Evolutionary conservation across 768 basidiomycete species (phyloP).

Genomic region (Russula emetica): DNA sequence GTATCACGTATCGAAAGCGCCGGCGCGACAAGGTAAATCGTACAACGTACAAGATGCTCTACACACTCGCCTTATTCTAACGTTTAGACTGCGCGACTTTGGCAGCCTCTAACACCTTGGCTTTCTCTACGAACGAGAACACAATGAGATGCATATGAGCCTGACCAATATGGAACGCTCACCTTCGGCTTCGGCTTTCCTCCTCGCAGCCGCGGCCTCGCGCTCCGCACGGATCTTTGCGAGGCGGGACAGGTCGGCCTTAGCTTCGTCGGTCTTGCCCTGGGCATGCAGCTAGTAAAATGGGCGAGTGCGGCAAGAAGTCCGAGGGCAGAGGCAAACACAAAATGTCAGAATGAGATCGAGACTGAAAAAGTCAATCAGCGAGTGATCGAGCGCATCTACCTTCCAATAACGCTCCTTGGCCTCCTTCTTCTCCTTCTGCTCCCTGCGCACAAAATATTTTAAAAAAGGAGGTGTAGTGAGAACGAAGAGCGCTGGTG

Average conservation of each 20-base stretch:
- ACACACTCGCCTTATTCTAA: constrained; percentile 1
- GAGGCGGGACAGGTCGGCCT: constrained; percentile 81
- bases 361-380: not conserved
- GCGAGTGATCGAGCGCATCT: constrained; percentile 12
- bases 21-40: not conserved
- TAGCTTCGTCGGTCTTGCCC: constrained; percentile 90
- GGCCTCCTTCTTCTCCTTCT: constrained; percentile 88
- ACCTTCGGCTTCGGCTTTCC: constrained; percentile 85
- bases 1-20: not conserved
- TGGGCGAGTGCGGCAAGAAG: not conserved
- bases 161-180: too few relatives aligned
- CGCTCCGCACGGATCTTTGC: constrained; percentile 83
- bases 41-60: constrained; percentile 14
- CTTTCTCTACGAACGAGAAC: constrained; percentile 10
- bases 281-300: constrained; percentile 53
- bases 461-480: not conserved
- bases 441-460: constrained; percentile 53
- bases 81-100: constrained; percentile 16
- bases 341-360: not conserved
- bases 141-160: not conserved
- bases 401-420: constrained; percentile 88
- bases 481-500: not conserved
- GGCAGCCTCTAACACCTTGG: constrained; percentile 14
- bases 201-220: constrained; percentile 80
- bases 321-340: not conserved